A percentile compares a stretch with the other conserved stretches of the same genome.
phyloP scores from a whole-genome alignment of 495 filamentous ascomycete species.

The Ramalina intermedia region DNA sequence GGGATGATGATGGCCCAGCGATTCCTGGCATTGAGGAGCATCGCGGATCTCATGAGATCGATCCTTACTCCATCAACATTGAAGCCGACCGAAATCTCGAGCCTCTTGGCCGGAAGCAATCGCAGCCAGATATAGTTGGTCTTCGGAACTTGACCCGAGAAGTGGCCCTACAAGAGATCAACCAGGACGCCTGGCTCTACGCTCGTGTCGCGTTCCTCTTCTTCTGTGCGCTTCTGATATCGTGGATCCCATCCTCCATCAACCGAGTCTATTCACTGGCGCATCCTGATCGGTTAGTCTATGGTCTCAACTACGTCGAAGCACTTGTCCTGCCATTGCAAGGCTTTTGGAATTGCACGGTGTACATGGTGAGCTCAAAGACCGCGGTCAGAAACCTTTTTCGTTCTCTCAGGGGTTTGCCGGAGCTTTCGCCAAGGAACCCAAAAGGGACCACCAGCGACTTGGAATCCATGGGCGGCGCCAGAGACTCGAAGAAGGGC shows the following conservation, averaged over 20 bases:
- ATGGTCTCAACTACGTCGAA: conserved; percentile 51
- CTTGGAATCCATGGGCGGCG: background rate
- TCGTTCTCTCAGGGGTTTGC: background rate
- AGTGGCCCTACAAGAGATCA: conserved; percentile 18
- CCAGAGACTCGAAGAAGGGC: background rate
- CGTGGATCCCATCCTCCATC: conserved; percentile 70
- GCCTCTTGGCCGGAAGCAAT: background rate
- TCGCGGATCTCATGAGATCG: background rate
- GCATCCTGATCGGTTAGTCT: conserved; percentile 34
- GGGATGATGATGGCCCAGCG: background rate
- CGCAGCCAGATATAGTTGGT: conserved; percentile 7
- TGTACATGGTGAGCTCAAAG: conserved; percentile 56
- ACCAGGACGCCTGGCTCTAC: conserved; percentile 53
- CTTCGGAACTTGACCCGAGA: conserved; percentile 14
- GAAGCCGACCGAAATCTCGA: conserved; percentile 4
- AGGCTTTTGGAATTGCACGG: conserved; percentile 75
- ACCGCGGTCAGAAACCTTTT: conserved; percentile 11
- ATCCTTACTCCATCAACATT: conserved; percentile 12
- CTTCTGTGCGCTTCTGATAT: conserved; percentile 66
- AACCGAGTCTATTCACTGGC: conserved; percentile 63
- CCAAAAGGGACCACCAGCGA: background rate
- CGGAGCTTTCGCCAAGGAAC: background rate
- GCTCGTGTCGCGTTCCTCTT: conserved; percentile 76
- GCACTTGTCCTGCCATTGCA: conserved; percentile 70
- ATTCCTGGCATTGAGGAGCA: background rate